Conservation (phyloP, 2,329 filamentous ascomycete genomes). For the Alternaria angustiovoidea region DNA sequence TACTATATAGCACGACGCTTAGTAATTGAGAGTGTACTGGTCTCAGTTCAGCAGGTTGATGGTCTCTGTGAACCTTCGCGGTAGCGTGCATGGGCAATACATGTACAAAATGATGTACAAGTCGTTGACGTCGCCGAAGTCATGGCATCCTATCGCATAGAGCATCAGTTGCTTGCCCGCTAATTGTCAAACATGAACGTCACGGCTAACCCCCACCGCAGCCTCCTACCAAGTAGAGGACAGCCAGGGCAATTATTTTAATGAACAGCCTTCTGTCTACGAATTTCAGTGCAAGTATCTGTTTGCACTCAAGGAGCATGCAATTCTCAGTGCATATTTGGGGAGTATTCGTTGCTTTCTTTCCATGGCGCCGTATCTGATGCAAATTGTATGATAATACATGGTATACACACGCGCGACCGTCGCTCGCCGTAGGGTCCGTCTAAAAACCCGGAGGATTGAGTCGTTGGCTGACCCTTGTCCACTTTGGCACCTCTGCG, state of each 20-base stretch:
- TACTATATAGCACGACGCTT: not conserved
- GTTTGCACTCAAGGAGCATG: not conserved
- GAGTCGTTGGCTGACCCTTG: slow-evolving; percentile 88
- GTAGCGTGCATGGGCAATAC: not conserved
- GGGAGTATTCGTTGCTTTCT: not conserved
- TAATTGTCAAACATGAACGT: not conserved
- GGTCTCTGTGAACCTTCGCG: not conserved
- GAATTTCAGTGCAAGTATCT: not conserved
- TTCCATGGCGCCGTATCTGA: slow-evolving; percentile 21
- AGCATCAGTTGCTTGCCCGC: not conserved
- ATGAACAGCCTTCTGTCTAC: not conserved
- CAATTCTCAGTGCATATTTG: not conserved
- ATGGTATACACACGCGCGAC: slow-evolving; percentile 33
- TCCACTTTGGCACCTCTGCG: slow-evolving; percentile 73
- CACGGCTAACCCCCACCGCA: not conserved
- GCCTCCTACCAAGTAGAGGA: not conserved
- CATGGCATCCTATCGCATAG: not conserved
- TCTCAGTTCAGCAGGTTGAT: not conserved
- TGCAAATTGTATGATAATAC: slow-evolving; percentile 33
- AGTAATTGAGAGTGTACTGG: not conserved
- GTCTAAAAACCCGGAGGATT: slow-evolving; percentile 92
- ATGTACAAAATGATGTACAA: not conserved
- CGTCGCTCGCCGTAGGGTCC: not conserved
- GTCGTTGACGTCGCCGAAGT: not conserved
- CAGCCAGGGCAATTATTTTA: not conserved